Evolutionary conservation across 805 yeast species (phyloP).

Genomic region (Ogataea chonburiensis): DNA sequence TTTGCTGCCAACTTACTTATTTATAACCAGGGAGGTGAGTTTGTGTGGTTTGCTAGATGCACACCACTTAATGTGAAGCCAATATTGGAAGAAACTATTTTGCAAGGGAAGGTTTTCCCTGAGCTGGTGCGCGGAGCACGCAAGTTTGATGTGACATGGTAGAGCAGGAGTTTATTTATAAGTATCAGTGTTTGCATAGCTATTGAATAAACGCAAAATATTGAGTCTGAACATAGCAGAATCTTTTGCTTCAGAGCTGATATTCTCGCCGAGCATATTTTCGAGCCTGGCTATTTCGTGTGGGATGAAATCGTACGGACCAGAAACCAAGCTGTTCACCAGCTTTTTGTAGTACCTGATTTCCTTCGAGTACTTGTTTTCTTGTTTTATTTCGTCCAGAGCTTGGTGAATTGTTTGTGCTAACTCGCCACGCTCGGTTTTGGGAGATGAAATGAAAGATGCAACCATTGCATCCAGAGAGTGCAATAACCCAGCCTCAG

Average conservation of each 20-base stretch:
- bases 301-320: slow-evolving; percentile 42
- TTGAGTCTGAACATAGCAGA: slow-evolving; percentile 51
- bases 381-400: slow-evolving; percentile 34
- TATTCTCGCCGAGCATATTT: slow-evolving; percentile 39
- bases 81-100: slow-evolving; percentile 72
- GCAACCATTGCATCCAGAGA: slow-evolving; percentile 33
- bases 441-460: slow-evolving; percentile 32
- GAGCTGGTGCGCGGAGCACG: slow-evolving; percentile 61
- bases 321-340: slow-evolving; percentile 43
- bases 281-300: slow-evolving; percentile 48
- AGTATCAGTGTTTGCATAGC: slow-evolving; percentile 16
- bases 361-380: slow-evolving; percentile 22
- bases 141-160: slow-evolving; percentile 50
- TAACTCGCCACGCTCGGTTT: slow-evolving; percentile 25
- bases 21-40: slow-evolving; percentile 69
- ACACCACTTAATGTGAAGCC: slow-evolving; percentile 73
- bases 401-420: slow-evolving; percentile 38
- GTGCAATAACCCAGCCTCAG: slow-evolving; percentile 40
- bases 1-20: slow-evolving; percentile 86
- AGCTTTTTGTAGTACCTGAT: slow-evolving; percentile 50
- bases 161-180: slow-evolving; percentile 4
- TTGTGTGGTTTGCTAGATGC: slow-evolving; percentile 86
- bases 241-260: slow-evolving; percentile 47
- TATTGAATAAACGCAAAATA: slow-evolving; percentile 39
- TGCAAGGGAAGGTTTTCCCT: slow-evolving; percentile 69